Conservation (phyloP, 1,284 basidiomycete species). For the Microbotryum silenes-acaulis region DNA sequence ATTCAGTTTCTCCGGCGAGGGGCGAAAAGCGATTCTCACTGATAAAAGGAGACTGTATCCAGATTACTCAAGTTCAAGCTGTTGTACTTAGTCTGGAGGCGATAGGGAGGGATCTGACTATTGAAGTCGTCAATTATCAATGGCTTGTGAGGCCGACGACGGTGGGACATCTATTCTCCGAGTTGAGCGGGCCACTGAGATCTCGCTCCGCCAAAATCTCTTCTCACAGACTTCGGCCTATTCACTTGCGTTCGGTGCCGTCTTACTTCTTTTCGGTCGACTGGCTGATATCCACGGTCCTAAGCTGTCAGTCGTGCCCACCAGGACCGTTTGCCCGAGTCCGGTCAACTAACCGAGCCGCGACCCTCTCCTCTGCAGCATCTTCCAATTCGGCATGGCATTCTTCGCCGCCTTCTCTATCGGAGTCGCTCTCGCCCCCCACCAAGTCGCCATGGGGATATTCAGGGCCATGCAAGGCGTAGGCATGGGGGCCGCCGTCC, state of each 20-base stretch:
- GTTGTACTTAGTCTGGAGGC: slow-evolving; percentile 9
- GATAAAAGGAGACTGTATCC: neutral
- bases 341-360: neutral
- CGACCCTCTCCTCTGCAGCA: neutral
- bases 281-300: slow-evolving; percentile 65
- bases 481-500: neutral
- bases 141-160: slow-evolving; percentile 4
- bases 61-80: slow-evolving; percentile 20
- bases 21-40: too few species aligned
- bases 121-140: slow-evolving; percentile 11
- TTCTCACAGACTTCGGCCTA: slow-evolving; percentile 13
- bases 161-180: too few species aligned
- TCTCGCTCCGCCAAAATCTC: too few species aligned
- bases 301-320: slow-evolving; percentile 43
- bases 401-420: slow-evolving; percentile 38
- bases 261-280: slow-evolving; percentile 61
- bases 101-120: slow-evolving; percentile 10
- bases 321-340: neutral
- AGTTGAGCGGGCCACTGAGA: too few species aligned
- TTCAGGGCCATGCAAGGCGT: slow-evolving; percentile 33
- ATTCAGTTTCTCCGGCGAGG: too few species aligned
- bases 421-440: slow-evolving; percentile 37
- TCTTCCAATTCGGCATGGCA: slow-evolving; percentile 35
- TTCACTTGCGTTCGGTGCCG: slow-evolving; percentile 25
- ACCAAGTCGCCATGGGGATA: slow-evolving; percentile 36